Evolutionary conservation across 192 early-diverging fungal species (phyloP).

Genomic region (Thamnidium elegans): DNA sequence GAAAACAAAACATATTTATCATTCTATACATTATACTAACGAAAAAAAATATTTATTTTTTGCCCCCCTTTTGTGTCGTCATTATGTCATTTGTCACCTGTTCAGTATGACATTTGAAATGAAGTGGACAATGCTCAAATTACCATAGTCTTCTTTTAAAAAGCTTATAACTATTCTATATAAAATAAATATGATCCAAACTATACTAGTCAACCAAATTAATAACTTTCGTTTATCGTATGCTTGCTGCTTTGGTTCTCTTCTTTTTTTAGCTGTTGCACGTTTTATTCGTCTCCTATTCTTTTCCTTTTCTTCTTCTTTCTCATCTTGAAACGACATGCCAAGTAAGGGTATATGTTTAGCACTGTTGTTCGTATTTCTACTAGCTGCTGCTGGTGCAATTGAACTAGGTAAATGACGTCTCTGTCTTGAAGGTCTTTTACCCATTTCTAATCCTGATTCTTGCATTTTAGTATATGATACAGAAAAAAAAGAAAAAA

Average conservation of each 20-base stretch:
- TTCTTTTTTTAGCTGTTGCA: too few species aligned
- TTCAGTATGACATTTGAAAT: neutral
- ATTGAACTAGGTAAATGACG: constrained; percentile 17
- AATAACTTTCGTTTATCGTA: neutral
- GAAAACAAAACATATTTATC: too few species aligned
- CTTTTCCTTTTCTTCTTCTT: too few species aligned
- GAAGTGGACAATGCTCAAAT: neutral
- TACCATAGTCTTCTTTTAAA: neutral
- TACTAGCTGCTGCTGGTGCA: neutral
- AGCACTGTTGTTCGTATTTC: neutral
- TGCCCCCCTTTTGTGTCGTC: too few species aligned
- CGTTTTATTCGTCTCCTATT: too few species aligned
- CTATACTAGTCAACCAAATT: neutral
- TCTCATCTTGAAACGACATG: neutral
- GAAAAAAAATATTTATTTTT: too few species aligned
- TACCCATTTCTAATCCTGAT: constrained; percentile 9
- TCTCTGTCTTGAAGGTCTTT: constrained; percentile 12
- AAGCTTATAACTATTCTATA: neutral
- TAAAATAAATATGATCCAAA: neutral
- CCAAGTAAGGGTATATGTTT: neutral
- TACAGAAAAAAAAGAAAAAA: neutral
- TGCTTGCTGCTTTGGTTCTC: too few species aligned
- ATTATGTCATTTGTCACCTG: too few species aligned
- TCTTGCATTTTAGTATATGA: neutral
- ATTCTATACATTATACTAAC: too few species aligned